Conservation (phyloP, 2,329 filamentous ascomycete species). For the Sporothrix protearum region DNA sequence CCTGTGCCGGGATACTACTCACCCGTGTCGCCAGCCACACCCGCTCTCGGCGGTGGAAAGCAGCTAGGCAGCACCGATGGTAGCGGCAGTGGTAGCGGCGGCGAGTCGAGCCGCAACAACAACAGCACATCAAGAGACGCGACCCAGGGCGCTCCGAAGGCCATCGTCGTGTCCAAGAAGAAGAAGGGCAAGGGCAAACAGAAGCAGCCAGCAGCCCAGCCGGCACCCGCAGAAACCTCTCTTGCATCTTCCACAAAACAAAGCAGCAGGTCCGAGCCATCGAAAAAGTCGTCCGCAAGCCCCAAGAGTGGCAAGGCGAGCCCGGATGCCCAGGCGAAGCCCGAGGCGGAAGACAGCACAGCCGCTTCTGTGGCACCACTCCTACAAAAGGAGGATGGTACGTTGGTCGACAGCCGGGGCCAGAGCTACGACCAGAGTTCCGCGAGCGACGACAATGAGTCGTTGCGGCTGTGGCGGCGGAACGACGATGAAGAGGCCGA, state of each 20-base stretch:
- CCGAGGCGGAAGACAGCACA: not conserved
- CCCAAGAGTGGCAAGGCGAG: not conserved
- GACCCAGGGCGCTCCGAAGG: not conserved
- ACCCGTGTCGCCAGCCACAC: constrained; percentile 9
- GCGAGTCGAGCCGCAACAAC: not conserved
- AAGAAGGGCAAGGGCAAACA: constrained; percentile 30
- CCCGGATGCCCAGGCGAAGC: not conserved
- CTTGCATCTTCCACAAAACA: not conserved
- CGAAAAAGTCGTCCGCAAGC: not conserved
- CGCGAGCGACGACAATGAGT: constrained; percentile 25
- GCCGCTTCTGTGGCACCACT: not conserved
- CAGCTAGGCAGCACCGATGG: constrained; percentile 4
- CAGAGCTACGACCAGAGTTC: not conserved
- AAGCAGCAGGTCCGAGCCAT: not conserved
- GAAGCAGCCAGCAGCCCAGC: constrained; percentile 23
- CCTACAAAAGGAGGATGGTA: not conserved
- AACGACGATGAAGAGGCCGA: constrained; percentile 14
- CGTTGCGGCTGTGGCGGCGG: constrained; percentile 27
- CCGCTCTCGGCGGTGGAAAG: not conserved
- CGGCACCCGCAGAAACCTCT: not conserved
- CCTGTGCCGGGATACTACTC: constrained; percentile 30
- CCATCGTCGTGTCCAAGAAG: constrained; percentile 23
- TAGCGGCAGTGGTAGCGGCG: not conserved
- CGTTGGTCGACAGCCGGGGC: not conserved
- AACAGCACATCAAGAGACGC: not conserved